These are phyloP conservation scores for Peniophora sp. DNA, from an alignment of 1,284 basidiomycete species.

Conservation along the genomic window DNA sequence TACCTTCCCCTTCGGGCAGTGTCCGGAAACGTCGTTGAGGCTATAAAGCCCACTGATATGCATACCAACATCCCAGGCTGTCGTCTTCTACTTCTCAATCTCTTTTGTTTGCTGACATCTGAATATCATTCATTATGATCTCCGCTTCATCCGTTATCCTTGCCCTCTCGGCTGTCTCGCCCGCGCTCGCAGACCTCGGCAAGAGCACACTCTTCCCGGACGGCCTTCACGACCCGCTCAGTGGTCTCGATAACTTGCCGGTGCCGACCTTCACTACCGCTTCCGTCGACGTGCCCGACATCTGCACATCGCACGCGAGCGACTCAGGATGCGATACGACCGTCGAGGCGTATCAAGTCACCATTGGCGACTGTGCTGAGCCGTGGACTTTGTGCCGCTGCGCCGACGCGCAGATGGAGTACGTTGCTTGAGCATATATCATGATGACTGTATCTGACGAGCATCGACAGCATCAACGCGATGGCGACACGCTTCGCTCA, in stretches of 20 bases:
- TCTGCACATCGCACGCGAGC: not conserved
- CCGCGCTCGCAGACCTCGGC: not conserved
- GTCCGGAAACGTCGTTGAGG: no score
- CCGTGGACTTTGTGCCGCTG: not conserved
- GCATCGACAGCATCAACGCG: not conserved
- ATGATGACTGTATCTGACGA: not conserved
- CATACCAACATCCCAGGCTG: no score
- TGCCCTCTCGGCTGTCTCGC: no score
- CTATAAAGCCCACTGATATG: no score
- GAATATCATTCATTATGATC: no score
- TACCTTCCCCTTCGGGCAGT: no score
- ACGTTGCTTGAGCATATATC: not conserved
- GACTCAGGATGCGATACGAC: not conserved
- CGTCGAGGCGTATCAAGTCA: not conserved
- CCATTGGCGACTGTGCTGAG: not conserved
- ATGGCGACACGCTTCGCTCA: not conserved
- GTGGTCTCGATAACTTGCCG: not conserved
- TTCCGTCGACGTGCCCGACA: not conserved
- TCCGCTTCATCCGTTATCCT: no score
- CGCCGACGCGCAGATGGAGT: not conserved
- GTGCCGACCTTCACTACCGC: not conserved
- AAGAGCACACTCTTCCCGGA: not conserved
- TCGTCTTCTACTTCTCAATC: no score
- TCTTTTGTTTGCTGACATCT: no score
- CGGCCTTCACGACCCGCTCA: not conserved